Evolutionary conservation across 331 rosid genomes (phyloP), one percentile per base, ranked within the genome.

Genomic region (Pyracantha coccinea): DNA sequence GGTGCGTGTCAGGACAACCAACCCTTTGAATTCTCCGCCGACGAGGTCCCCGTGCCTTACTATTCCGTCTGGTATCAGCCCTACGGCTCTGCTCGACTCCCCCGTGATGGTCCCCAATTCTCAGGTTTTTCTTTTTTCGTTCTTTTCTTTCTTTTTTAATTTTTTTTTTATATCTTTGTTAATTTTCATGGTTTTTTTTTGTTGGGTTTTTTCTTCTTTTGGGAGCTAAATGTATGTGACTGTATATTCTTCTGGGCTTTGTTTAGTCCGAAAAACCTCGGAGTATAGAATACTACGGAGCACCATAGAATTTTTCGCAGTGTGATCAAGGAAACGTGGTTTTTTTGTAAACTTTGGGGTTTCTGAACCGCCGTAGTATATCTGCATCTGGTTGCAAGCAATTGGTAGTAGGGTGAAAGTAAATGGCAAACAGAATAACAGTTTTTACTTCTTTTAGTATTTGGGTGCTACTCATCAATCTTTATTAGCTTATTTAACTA

Each of bases 11-110:
- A 80, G 82, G 2, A 76, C 82, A 38, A 16, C 79, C 12, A 81
- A 66, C 65, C 82, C 91, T 29, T 74, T 73, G 52, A 31, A 68
- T 47, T 79, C 89, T 7, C 82, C 90, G 21, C 45, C 74, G 5
- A 66, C 70, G 19, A 33, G 76, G 59, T 90, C 94, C 5, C 91
- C 97, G 1, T 65, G 80, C 67, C 84, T 89, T 66, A 85, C 93
- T 17, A 81, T 93, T 32, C 96, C 97, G 0, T 74, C 86, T 16
- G 96, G 96, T 8, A 89, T 91, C 59, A 89, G 90, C 82, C 97
- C 97, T 47, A 83, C 89, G n/a, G 85, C 90, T 0, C 77, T 93
- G 87, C 91, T 91, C 78, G 97, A 89, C 54, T 88, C 97, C 7
- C 91, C 98, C 0, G 52, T 90, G 66, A 83, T 89, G 98, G 90